phyloP scores from a whole-genome alignment of 495 filamentous ascomycete species.

The Apiosordaria backusii region DNA sequence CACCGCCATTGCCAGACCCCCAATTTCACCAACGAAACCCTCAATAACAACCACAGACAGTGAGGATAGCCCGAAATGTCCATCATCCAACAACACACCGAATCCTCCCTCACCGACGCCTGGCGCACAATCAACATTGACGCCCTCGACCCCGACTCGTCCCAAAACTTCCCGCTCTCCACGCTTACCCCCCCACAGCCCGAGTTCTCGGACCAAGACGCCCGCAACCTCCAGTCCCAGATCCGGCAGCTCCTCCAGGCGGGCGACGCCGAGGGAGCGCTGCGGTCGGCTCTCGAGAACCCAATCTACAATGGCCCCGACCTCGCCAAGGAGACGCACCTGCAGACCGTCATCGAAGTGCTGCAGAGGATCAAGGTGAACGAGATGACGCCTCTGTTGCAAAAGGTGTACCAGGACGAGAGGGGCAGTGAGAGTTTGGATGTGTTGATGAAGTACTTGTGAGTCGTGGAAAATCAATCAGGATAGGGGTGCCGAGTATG shows the following conservation, averaged over 20 bases:
- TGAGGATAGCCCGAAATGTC: constrained; percentile 44
- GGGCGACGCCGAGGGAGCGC: constrained; percentile 79
- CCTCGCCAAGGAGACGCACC: constrained; percentile 68
- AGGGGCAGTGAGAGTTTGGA: constrained; percentile 71
- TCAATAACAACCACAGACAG: not conserved
- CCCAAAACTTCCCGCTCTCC: constrained; percentile 78
- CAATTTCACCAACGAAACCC: not conserved
- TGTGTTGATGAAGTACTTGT: constrained; percentile 77
- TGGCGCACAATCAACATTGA: constrained; percentile 96
- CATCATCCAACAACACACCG: constrained; percentile 54
- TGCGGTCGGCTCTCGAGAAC: constrained; percentile 74
- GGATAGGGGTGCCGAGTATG: not conserved
- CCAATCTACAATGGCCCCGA: constrained; percentile 57
- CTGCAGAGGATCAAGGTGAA: constrained; percentile 85
- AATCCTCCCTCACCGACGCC: constrained; percentile 51
- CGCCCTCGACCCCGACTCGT: constrained; percentile 79
- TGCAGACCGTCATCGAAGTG: constrained; percentile 79
- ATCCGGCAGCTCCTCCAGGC: constrained; percentile 80
- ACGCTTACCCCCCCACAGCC: constrained; percentile 70
- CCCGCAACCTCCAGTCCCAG: constrained; percentile 68
- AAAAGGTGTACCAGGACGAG: constrained; percentile 64
- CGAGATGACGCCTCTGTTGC: constrained; percentile 83
- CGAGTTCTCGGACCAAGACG: constrained; percentile 64
- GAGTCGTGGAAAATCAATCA: no score
- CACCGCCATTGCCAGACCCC: not conserved